phyloP scores from a whole-genome alignment of 148 eudicot genomes.

The Fagopyrum esculentum region DNA sequence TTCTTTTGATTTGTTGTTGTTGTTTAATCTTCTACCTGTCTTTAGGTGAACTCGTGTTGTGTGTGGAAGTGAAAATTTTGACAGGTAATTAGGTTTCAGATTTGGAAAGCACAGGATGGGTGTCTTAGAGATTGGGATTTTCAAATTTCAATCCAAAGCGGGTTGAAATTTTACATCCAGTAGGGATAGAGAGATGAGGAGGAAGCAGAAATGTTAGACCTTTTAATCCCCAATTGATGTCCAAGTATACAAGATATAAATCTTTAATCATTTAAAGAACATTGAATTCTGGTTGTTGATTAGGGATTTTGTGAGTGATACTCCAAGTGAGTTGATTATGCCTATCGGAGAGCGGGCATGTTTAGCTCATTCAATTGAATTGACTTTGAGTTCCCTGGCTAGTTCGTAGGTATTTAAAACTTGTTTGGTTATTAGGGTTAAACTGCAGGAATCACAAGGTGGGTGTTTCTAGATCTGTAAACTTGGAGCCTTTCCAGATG shows the following conservation, averaged over 20 bases:
- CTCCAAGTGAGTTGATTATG: constrained; percentile 1
- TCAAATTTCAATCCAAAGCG: not conserved
- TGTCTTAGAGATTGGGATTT: not conserved
- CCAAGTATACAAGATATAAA: not conserved
- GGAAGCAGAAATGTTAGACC: not conserved
- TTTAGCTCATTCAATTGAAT: constrained; percentile 1
- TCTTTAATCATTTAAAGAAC: not conserved
- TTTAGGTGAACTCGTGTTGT: not conserved
- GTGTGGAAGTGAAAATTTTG: not conserved
- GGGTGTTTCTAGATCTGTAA: constrained; percentile 1
- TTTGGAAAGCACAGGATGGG: not conserved
- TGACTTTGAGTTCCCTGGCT: not conserved
- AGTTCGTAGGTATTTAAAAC: not conserved
- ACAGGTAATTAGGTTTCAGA: not conserved
- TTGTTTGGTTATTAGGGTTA: not conserved
- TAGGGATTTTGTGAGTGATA: not conserved
- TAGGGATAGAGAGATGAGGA: not conserved
- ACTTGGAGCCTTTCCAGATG: not conserved
- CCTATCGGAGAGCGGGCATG: not conserved
- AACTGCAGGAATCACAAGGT: not conserved
- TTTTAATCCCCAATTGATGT: not conserved
- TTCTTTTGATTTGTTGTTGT: not conserved
- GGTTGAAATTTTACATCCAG: constrained; percentile 1
- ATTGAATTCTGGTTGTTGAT: constrained; percentile 1
- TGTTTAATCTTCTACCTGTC: not conserved